Percentiles rank a stretch among this genome's conserved stretches.
phyloP scores from a whole-genome alignment of 495 filamentous ascomycete species.

The Aspergillus carlsbadensis region DNA sequence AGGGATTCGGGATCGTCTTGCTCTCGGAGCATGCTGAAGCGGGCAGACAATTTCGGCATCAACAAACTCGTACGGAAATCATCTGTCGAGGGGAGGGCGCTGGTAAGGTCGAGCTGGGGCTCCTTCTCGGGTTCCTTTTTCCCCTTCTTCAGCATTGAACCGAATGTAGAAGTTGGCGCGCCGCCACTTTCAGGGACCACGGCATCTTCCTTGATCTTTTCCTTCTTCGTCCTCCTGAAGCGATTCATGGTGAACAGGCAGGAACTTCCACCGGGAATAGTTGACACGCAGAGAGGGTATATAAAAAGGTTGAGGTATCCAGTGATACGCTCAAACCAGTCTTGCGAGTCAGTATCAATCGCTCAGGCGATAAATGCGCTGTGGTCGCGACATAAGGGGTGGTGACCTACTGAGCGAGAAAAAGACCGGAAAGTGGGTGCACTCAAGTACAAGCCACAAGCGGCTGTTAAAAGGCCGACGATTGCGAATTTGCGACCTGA shows the following conservation, averaged over 20 bases:
- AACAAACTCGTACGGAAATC: conserved; percentile 96
- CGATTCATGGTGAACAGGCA: conserved; percentile 61
- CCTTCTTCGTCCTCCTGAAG: conserved; percentile 70
- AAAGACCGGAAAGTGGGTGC: not conserved
- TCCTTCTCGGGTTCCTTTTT: conserved; percentile 56
- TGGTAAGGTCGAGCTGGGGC: conserved; percentile 67
- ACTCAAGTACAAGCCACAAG: not conserved
- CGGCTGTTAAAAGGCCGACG: not conserved
- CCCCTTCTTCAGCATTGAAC: conserved; percentile 24
- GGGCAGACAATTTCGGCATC: conserved; percentile 91
- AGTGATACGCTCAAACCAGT: conserved; percentile 7
- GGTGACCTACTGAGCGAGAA: conserved; percentile 7
- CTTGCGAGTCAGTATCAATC: conserved; percentile 15
- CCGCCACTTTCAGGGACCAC: conserved; percentile 34
- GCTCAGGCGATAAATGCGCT: not conserved
- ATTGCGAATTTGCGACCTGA: not conserved
- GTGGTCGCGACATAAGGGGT: conserved; percentile 1
- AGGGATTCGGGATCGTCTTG: conserved; percentile 87
- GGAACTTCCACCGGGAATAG: conserved; percentile 1
- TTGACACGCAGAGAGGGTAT: not conserved
- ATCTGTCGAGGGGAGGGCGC: conserved; percentile 75
- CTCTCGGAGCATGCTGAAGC: conserved; percentile 94
- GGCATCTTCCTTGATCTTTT: conserved; percentile 51
- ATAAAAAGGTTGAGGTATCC: conserved; percentile 4
- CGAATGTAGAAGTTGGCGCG: conserved; percentile 13